Conservation (phyloP, 768 basidiomycete genomes). For the Tylopilus sp. region DNA sequence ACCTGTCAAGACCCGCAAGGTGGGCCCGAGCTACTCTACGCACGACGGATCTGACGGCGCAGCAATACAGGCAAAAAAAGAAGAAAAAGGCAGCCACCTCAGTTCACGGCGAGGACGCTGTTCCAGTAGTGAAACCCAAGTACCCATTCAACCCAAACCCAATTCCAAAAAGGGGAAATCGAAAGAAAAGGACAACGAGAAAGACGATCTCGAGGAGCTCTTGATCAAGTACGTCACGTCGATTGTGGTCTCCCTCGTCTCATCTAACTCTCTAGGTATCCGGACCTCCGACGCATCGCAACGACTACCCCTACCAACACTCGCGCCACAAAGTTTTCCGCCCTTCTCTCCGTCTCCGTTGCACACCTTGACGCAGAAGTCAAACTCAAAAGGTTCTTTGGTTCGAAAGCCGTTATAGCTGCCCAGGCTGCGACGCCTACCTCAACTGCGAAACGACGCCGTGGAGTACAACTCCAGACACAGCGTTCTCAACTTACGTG, state of each 20-base stretch:
- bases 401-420: constrained; percentile 79
- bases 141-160: constrained; percentile 39
- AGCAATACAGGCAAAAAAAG: constrained; percentile 35
- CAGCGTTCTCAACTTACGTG: constrained; percentile 73
- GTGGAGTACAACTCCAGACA: constrained; percentile 32
- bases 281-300: constrained; percentile 43
- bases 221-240: constrained; percentile 56
- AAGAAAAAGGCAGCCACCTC: constrained; percentile 32
- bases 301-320: constrained; percentile 23
- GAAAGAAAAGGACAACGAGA: constrained; percentile 59
- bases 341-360: constrained; percentile 75
- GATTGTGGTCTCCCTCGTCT: not conserved
- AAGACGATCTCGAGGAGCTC: constrained; percentile 72
- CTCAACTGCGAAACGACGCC: constrained; percentile 38
- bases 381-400: constrained; percentile 93
- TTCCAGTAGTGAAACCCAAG: constrained; percentile 4
- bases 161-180: constrained; percentile 58
- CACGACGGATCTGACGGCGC: not conserved
- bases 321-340: constrained; percentile 37
- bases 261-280: constrained; percentile 39
- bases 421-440: constrained; percentile 40
- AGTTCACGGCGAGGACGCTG: constrained; percentile 1
- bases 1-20: constrained; percentile 24
- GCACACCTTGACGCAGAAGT: constrained; percentile 83
- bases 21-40: not conserved